These are phyloP conservation scores for Sclerotinia glacialis DNA, from an alignment of 2,329 filamentous ascomycete genomes.

Conservation along the genomic window DNA sequence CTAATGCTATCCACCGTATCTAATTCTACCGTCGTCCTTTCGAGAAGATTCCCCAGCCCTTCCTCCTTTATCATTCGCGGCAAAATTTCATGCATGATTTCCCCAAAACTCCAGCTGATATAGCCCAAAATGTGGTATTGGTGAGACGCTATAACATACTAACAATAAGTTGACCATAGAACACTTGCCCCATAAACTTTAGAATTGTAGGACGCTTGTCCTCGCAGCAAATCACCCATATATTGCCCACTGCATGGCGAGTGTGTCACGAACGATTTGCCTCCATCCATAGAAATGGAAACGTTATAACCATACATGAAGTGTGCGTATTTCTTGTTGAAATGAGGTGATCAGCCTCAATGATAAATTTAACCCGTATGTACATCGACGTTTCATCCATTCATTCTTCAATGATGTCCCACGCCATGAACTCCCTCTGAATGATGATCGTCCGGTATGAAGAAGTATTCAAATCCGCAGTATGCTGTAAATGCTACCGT, in stretches of 20 bases:
- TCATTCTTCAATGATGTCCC: conserved; percentile 52
- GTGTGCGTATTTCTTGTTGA: neutral
- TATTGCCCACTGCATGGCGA: neutral
- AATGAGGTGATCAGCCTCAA: neutral
- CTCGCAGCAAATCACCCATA: neutral
- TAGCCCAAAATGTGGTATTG: neutral
- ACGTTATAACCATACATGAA: neutral
- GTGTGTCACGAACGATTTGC: neutral
- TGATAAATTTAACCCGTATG: conserved; percentile 39
- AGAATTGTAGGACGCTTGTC: neutral
- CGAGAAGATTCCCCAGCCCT: no score
- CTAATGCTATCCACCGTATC: no score
- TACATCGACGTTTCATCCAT: conserved; percentile 37
- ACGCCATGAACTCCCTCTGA: conserved; percentile 51
- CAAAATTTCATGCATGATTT: neutral
- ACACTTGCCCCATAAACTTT: neutral
- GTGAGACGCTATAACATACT: neutral
- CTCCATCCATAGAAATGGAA: neutral
- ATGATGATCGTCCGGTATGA: conserved; percentile 71
- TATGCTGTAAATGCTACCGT: conserved; percentile 88
- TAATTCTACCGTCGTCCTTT: neutral
- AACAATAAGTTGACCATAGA: neutral
- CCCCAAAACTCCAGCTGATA: neutral
- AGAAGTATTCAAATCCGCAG: conserved; percentile 84
- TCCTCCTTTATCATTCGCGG: no score